These are phyloP conservation scores for Grigorovia transvaalensis DNA, from an alignment of 805 yeast species.

Conservation along the genomic window DNA sequence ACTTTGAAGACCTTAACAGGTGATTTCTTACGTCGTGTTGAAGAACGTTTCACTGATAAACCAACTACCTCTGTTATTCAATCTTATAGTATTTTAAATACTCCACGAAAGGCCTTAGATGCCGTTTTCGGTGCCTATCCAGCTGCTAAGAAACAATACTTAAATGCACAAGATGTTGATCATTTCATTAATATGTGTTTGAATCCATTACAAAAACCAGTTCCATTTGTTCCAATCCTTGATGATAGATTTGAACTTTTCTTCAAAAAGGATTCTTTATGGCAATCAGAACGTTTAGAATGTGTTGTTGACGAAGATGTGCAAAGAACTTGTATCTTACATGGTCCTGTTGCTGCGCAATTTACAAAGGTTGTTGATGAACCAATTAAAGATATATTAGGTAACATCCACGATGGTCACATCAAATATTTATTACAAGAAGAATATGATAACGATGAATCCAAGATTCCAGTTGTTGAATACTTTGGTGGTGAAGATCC, in stretches of 20 bases:
- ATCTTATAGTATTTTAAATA: slow-evolving; percentile 54
- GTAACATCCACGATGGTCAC: slow-evolving; percentile 83
- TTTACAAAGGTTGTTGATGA: slow-evolving; percentile 79
- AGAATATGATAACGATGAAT: slow-evolving; percentile 56
- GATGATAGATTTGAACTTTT: slow-evolving; percentile 90
- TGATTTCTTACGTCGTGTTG: slow-evolving; percentile 82
- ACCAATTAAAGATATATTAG: slow-evolving; percentile 86
- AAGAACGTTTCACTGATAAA: slow-evolving; percentile 76
- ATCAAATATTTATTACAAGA: slow-evolving; percentile 58
- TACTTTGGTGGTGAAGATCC: slow-evolving; percentile 69
- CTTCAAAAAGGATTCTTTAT: slow-evolving; percentile 96
- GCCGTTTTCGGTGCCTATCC: slow-evolving; percentile 60
- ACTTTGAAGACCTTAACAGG: slow-evolving; percentile 82
- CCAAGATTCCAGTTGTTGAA: slow-evolving; percentile 78
- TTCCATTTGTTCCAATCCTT: slow-evolving; percentile 91
- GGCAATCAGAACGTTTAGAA: slow-evolving; percentile 97
- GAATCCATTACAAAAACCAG: slow-evolving; percentile 88
- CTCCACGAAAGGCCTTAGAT: slow-evolving; percentile 54
- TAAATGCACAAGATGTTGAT: slow-evolving; percentile 93
- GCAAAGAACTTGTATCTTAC: slow-evolving; percentile 96
- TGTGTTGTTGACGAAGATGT: slow-evolving; percentile 94
- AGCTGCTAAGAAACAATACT: slow-evolving; percentile 64
- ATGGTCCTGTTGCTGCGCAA: slow-evolving; percentile 97
- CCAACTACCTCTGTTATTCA: slow-evolving; percentile 62
- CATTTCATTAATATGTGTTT: slow-evolving; percentile 76